phyloP scores from a whole-genome alignment of 805 yeast genomes.

The Groenewaldozyma tartarivorans region DNA sequence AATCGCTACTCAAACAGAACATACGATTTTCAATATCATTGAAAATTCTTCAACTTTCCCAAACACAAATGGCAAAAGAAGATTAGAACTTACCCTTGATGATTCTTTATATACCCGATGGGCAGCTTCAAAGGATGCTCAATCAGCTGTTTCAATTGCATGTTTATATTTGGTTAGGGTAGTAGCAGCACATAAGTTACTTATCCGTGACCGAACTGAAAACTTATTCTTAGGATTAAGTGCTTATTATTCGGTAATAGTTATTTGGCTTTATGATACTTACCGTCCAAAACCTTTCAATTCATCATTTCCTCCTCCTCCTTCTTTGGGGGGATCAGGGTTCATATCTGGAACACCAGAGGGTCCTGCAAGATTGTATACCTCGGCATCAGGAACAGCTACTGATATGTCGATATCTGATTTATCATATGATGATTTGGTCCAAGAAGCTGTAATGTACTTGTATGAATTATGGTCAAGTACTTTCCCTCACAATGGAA shows the following conservation, averaged over 20 bases:
- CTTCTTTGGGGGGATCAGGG: background rate
- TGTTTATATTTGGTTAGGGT: constrained; percentile 21
- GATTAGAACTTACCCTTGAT: background rate
- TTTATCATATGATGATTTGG: constrained; percentile 17
- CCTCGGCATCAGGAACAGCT: too few relatives aligned
- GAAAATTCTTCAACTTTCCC: background rate
- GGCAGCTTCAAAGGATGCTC: constrained; percentile 22
- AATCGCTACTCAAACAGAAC: background rate
- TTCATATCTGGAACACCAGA: too few relatives aligned
- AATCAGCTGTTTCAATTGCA: constrained; percentile 20
- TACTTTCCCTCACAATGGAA: background rate
- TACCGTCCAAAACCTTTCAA: background rate
- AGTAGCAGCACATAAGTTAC: constrained; percentile 17
- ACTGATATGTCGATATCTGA: too few relatives aligned
- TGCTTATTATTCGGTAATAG: constrained; percentile 21
- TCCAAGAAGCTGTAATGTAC: constrained; percentile 19
- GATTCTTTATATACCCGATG: constrained; percentile 17
- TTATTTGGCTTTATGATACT: constrained; percentile 22
- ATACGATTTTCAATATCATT: background rate
- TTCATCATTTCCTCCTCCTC: background rate
- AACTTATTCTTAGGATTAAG: constrained; percentile 20
- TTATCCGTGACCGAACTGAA: constrained; percentile 13
- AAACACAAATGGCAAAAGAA: constrained; percentile 1
- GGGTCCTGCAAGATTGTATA: constrained; percentile 4
- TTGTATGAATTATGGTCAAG: constrained; percentile 14